Conservation (phyloP, 257 asterid species). For the Striga asiatica region DNA sequence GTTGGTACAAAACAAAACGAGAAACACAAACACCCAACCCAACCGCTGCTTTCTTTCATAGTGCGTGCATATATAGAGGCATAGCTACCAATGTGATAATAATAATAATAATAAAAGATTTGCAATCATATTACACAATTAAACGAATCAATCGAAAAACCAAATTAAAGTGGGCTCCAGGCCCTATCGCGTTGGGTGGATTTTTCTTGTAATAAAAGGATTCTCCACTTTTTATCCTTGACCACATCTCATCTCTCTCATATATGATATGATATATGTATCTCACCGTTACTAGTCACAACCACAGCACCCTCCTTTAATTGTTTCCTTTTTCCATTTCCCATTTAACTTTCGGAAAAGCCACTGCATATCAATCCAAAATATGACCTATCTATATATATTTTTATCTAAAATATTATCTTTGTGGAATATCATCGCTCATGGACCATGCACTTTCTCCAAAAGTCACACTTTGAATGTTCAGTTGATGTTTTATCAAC, state of each 20-base stretch:
- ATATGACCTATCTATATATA: background rate
- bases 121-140: constrained; percentile 12
- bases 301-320: background rate
- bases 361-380: constrained; percentile 19
- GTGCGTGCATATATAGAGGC: background rate
- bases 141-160: background rate
- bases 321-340: background rate
- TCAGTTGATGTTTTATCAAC: too few relatives aligned
- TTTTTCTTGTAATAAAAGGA: constrained; percentile 39
- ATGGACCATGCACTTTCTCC: too few relatives aligned
- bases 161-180: background rate
- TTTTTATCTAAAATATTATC: background rate
- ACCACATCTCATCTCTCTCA: constrained; percentile 15
- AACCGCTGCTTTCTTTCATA: constrained; percentile 12
- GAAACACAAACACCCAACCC: too few relatives aligned
- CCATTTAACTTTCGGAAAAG: constrained; percentile 32
- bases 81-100: background rate
- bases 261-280: too few relatives aligned
- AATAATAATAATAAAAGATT: background rate
- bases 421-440: background rate
- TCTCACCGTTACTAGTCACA: background rate
- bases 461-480: too few relatives aligned
- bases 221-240: constrained; percentile 25
- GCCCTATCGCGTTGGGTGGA: constrained; percentile 21
- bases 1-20: constrained; percentile 40